phyloP scores from a whole-genome alignment of 495 filamentous ascomycete genomes.

The Hapsidospora chrysogenum region DNA sequence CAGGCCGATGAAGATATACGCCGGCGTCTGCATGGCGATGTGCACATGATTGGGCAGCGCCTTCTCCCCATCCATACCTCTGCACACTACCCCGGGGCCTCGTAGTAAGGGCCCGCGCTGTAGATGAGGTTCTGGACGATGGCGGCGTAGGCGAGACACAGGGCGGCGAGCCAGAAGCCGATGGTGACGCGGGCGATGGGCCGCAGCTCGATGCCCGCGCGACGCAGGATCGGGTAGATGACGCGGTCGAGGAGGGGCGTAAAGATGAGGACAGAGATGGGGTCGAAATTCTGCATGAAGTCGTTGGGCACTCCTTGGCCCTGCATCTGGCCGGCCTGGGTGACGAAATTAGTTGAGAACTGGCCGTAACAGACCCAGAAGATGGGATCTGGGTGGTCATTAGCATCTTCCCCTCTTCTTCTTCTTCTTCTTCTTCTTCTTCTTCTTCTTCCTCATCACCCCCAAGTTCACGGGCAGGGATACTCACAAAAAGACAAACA shows the following conservation, averaged over 20 bases:
- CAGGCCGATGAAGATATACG: constrained; percentile 52
- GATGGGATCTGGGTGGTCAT: constrained; percentile 17
- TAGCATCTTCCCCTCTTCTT: too few species aligned
- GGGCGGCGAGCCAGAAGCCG: constrained; percentile 43
- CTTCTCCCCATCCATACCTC: constrained; percentile 5
- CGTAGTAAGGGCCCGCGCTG: constrained; percentile 38
- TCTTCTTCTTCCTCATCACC: neutral
- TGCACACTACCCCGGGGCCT: constrained; percentile 20
- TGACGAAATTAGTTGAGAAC: constrained; percentile 49
- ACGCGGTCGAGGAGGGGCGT: constrained; percentile 58
- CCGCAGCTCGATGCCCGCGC: constrained; percentile 44
- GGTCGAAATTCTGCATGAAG: constrained; percentile 61
- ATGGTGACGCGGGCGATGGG: constrained; percentile 57
- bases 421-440: too few species aligned
- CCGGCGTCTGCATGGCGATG: constrained; percentile 39
- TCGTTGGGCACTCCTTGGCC: constrained; percentile 64
- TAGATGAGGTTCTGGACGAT: constrained; percentile 61
- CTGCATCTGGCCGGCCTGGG: constrained; percentile 55
- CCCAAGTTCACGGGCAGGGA: neutral
- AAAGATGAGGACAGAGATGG: constrained; percentile 59
- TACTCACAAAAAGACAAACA: constrained; percentile 21
- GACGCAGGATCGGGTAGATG: constrained; percentile 51
- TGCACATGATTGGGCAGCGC: constrained; percentile 11
- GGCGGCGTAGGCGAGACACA: constrained; percentile 46
- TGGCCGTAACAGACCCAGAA: constrained; percentile 43